These are phyloP conservation scores for Euphorbia peplus DNA, from an alignment of 345 rosid species.

Conservation along the genomic window DNA sequence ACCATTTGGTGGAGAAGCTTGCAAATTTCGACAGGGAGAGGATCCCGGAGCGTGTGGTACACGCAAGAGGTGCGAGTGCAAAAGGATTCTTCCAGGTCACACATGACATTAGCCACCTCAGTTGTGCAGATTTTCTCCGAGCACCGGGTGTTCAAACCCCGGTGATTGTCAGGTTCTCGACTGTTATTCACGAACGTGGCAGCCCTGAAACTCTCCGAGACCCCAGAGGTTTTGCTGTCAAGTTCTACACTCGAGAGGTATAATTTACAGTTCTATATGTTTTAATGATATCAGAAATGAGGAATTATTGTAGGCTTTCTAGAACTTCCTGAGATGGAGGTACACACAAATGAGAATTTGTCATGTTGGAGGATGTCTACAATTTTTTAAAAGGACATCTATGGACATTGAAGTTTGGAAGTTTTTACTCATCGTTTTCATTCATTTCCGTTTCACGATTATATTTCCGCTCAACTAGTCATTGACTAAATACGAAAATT, in stretches of 20 bases:
- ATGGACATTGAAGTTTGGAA: too few relatives aligned
- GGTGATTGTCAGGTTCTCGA: slow-evolving; percentile 30
- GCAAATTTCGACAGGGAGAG: slow-evolving; percentile 32
- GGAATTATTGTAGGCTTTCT: too few relatives aligned
- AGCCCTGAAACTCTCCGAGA: slow-evolving; percentile 33
- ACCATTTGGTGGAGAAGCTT: slow-evolving; percentile 30
- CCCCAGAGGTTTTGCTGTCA: slow-evolving; percentile 31
- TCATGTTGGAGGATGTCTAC: too few relatives aligned
- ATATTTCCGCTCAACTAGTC: too few relatives aligned
- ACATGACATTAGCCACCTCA: slow-evolving; percentile 25
- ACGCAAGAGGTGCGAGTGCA: slow-evolving; percentile 31
- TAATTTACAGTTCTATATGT: too few relatives aligned
- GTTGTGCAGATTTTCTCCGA: slow-evolving; percentile 31
- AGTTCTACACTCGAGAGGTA: slow-evolving; percentile 32
- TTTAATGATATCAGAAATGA: too few relatives aligned
- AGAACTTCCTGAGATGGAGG: too few relatives aligned
- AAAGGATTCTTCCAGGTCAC: slow-evolving; percentile 33
- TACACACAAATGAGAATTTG: too few relatives aligned
- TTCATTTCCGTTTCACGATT: too few relatives aligned
- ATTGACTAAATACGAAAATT: too few relatives aligned
- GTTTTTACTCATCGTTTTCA: too few relatives aligned
- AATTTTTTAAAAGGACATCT: too few relatives aligned
- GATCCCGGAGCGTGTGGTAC: slow-evolving; percentile 32
- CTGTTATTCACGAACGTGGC: slow-evolving; percentile 33
- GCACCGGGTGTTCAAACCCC: slow-evolving; percentile 33